Evolutionary conservation across 169 alveolate species (phyloP).

Genomic region (Fabrea salina): DNA sequence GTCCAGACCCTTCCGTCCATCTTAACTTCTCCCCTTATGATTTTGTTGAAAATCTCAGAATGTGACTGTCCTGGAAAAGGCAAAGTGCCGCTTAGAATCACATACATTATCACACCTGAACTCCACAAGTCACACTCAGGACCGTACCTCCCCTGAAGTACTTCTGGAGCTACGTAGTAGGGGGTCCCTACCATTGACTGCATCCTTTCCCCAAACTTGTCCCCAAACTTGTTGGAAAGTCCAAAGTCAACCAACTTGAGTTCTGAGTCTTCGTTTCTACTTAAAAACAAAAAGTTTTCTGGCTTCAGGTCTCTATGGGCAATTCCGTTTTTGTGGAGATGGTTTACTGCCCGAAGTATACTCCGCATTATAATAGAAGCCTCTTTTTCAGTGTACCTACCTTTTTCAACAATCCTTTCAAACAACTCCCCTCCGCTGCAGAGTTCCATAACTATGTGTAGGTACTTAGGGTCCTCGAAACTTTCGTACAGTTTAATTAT

Average conservation of each 20-base stretch:
- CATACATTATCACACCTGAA: conserved; percentile 11
- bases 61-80: conserved; percentile 27
- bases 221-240: neutral
- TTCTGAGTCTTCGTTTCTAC: neutral
- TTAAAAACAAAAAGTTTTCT: conserved; percentile 45
- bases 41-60: neutral
- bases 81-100: neutral
- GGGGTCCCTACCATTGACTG: conserved; percentile 21
- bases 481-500: conserved; percentile 69
- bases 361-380: conserved; percentile 27
- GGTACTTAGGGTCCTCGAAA: conserved; percentile 64
- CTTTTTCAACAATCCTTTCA: conserved; percentile 8
- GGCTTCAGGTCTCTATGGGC: conserved; percentile 59
- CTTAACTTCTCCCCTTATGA: neutral
- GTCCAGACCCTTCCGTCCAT: neutral
- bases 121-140: conserved; percentile 34
- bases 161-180: conserved; percentile 35
- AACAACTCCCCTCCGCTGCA: conserved; percentile 26
- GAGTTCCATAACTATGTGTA: conserved; percentile 64
- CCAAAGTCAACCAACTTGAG: conserved; percentile 35
- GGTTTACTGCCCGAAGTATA: conserved; percentile 46
- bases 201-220: neutral
- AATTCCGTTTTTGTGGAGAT: conserved; percentile 48
- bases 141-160: conserved; percentile 16
- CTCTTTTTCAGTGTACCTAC: conserved; percentile 2